phyloP scores from a whole-genome alignment of 2,329 filamentous ascomycete genomes.

The Fusarium luffae region DNA sequence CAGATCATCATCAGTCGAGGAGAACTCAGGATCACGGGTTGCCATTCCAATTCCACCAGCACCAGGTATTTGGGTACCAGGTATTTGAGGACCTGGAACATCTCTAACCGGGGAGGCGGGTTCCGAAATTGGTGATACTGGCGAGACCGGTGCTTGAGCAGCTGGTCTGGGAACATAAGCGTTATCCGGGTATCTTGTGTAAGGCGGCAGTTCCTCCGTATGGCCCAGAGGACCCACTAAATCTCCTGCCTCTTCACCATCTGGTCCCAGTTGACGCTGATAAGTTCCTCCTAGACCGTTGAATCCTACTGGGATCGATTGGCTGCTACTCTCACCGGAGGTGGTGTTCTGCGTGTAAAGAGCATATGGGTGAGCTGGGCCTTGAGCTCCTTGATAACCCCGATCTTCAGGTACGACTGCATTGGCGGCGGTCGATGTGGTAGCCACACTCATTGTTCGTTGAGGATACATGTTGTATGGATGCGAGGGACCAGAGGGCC shows the following conservation, averaged over 20 bases:
- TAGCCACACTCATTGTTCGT: conserved; percentile 74
- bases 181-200: conserved; percentile 88
- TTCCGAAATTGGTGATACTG: conserved; percentile 19
- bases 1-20: conserved; percentile 65
- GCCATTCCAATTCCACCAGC: conserved; percentile 71
- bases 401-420: conserved; percentile 51
- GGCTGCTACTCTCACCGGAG: conserved; percentile 58
- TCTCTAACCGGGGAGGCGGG: conserved; percentile 26
- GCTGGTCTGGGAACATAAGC: conserved; percentile 56
- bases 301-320: conserved; percentile 77
- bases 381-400: conserved; percentile 69
- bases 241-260: conserved; percentile 87
- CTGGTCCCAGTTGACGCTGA: conserved; percentile 77
- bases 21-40: conserved; percentile 71
- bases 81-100: background rate
- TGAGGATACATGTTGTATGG: conserved; percentile 89
- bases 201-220: conserved; percentile 90
- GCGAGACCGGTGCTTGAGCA: conserved; percentile 13
- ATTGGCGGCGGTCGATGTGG: conserved; percentile 73
- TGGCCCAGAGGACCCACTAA: conserved; percentile 90
- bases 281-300: conserved; percentile 74
- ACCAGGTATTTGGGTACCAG: conserved; percentile 57
- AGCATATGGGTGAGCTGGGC: conserved; percentile 85
- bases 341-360: conserved; percentile 85
- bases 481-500: conserved; percentile 79